phyloP scores from a whole-genome alignment of 2,329 filamentous ascomycete genomes.

The Hymenoscyphus fraxineus region DNA sequence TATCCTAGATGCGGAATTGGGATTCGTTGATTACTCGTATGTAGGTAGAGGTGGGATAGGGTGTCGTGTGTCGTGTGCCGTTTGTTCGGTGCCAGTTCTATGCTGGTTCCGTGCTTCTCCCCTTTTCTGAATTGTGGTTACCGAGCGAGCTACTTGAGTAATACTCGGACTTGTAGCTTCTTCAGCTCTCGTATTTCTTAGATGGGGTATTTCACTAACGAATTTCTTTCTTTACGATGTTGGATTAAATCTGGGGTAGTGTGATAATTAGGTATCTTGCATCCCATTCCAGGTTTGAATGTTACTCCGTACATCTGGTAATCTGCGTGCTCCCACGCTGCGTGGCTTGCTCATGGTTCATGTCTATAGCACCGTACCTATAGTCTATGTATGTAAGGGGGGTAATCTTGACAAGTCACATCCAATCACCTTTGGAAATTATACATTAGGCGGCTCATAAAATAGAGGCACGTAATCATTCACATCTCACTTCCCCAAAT shows the following conservation, averaged over 20 bases:
- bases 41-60: too few species aligned
- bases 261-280: not conserved
- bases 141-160: not conserved
- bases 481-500: not conserved
- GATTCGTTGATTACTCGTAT: too few species aligned
- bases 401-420: conserved; percentile 6
- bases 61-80: too few species aligned
- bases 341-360: not conserved
- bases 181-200: not conserved
- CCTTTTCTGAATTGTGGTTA: not conserved
- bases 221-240: not conserved
- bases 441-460: too few species aligned
- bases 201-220: not conserved
- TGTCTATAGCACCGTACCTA: not conserved
- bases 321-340: not conserved
- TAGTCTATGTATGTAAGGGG: not conserved
- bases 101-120: not conserved
- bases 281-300: not conserved
- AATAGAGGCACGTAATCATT: too few species aligned
- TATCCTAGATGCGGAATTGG: too few species aligned
- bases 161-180: not conserved
- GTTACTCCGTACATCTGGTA: not conserved
- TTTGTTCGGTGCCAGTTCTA: too few species aligned
- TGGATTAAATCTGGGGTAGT: too few species aligned
- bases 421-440: not conserved